Evolutionary conservation across 139 green algal genomes (phyloP).

Genomic region (Nannochloris sp.): DNA sequence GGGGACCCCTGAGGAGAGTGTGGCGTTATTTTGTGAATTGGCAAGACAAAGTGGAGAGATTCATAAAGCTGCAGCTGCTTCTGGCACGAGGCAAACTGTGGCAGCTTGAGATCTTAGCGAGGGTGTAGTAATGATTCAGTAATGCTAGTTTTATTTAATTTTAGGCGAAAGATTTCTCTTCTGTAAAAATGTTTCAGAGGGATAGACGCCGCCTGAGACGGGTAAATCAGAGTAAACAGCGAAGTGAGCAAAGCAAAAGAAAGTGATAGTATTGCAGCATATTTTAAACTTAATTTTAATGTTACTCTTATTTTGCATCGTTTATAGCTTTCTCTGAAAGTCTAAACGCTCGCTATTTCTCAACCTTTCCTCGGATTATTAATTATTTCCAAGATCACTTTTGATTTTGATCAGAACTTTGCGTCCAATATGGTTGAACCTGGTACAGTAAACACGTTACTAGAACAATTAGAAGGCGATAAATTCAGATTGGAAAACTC

Average conservation of each 20-base stretch:
- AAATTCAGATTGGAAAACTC: neutral
- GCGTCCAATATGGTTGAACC: neutral
- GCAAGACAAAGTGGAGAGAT: conserved; percentile 50
- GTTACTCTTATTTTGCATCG: no score
- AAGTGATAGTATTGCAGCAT: no score
- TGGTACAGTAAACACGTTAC: neutral
- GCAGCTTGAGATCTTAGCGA: conserved; percentile 4
- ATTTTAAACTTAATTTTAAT: no score
- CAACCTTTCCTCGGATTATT: neutral
- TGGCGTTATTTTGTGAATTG: conserved; percentile 84
- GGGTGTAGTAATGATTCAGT: neutral
- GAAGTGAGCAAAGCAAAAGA: no score
- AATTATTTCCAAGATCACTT: neutral
- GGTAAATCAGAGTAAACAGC: no score
- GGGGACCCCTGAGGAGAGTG: conserved; percentile 84
- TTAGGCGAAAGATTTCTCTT: neutral
- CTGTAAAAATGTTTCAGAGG: no score
- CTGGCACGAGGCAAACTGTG: neutral
- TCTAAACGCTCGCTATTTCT: no score
- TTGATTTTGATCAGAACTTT: neutral
- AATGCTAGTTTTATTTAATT: neutral
- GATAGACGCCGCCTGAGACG: no score
- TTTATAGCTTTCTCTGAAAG: no score
- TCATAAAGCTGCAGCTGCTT: neutral
- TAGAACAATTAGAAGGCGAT: neutral